Evolutionary conservation across 306 rosid genomes (phyloP), one percentile per base, ranked within the genome.

Genomic region (Gastrolobium villosum): DNA sequence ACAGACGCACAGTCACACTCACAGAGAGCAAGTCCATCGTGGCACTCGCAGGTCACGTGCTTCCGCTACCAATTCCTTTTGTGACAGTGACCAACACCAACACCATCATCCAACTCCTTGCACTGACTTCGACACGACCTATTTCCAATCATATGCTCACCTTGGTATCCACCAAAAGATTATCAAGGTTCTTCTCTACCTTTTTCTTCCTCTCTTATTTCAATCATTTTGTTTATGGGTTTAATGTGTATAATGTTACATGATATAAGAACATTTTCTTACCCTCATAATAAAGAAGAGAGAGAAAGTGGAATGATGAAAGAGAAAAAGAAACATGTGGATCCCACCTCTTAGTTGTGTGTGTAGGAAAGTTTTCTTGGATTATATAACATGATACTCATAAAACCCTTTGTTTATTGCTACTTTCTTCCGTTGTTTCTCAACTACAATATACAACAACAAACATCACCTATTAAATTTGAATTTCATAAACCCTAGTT

Each of bases 111-210:
- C 80, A 6, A 83, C 89, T 80, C 97, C 97, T 70, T 91, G 93
- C 81, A 92, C 99, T 9, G 98, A 92, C 83, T 92, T 91, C 71
- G 99, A 95, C 84, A 82, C 83, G 88, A 98, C 98, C 53, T 95
- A 95, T 80, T 95, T 95, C 78, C 93, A 91, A 64, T 92, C 99
- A 49, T 95, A 95, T 76, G 87, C 99, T 26, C 97, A 95, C 84
- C 96, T 95, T 48, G 99, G 99, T 13, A 89, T 95, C 79, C 99
- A 95, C 79, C 96, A 95, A 73, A 98, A 91, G 76, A 95, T 95
- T 98, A 92, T 95, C 84, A 95, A 92, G 99, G 99, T 91, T 1
- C 0, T 20, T 4, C 53, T 63, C 7, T n/a, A 3, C 4, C 39
- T 20, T 20, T 20, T 20, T 20, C 26, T 20, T 20, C 26, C 26